These are phyloP conservation scores for Flammula alnicola DNA, from an alignment of 1,284 basidiomycete genomes.

Conservation along the genomic window DNA sequence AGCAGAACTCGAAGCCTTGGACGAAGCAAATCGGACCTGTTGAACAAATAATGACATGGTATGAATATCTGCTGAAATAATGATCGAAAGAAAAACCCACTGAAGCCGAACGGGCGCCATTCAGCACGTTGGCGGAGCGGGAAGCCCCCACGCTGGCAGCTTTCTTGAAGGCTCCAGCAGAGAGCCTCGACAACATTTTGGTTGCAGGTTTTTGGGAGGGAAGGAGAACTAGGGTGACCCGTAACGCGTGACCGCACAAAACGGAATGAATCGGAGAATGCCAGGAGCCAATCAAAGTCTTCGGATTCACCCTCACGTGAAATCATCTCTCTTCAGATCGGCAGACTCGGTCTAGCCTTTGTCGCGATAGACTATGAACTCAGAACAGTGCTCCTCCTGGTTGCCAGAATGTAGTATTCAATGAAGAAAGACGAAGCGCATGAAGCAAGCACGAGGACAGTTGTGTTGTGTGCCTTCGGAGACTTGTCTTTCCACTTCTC, in stretches of 20 bases:
- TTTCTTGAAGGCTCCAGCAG: conserved; percentile 66
- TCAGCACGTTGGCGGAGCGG: conserved; percentile 43
- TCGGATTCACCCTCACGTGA: conserved; percentile 33
- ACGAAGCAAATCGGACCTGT: conserved; percentile 73
- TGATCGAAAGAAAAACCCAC: conserved; percentile 37
- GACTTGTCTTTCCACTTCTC: too few species aligned
- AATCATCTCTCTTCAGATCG: neutral
- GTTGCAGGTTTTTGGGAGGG: conserved; percentile 45
- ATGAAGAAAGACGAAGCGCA: too few species aligned
- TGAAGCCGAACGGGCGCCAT: conserved; percentile 47
- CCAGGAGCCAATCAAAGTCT: conserved; percentile 34
- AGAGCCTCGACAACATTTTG: conserved; percentile 81
- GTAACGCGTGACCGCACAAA: conserved; percentile 41
- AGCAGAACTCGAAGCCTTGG: conserved; percentile 54
- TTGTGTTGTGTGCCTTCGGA: too few species aligned
- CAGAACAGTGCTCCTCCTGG: too few species aligned
- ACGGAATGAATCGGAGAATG: conserved; percentile 46
- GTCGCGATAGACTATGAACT: too few species aligned
- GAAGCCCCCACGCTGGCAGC: conserved; percentile 46
- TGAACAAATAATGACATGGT: conserved; percentile 27
- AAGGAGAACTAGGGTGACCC: conserved; percentile 33
- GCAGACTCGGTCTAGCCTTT: neutral
- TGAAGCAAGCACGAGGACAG: too few species aligned
- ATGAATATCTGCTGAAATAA: conserved; percentile 6
- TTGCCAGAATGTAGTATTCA: too few species aligned